Conservation (phyloP, 495 filamentous ascomycete genomes). For the Podospora sp. region DNA sequence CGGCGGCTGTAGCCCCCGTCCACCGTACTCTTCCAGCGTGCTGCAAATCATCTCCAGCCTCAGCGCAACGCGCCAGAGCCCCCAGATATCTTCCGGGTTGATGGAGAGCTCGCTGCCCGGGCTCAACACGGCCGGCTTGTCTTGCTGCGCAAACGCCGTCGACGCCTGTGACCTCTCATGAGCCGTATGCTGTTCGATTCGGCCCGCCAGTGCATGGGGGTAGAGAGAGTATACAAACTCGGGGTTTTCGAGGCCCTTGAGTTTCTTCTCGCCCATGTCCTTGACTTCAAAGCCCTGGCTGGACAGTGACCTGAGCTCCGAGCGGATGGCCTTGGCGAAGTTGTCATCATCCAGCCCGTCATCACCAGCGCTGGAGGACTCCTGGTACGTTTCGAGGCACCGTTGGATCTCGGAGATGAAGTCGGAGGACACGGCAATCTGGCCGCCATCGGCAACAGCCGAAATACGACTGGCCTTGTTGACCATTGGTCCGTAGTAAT, state of each 20-base stretch:
- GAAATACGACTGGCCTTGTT: slow-evolving; percentile 94
- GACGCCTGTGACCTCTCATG: slow-evolving; percentile 42
- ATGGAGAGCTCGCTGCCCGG: slow-evolving; percentile 63
- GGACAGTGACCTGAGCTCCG: slow-evolving; percentile 82
- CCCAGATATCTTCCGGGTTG: slow-evolving; percentile 83
- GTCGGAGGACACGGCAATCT: slow-evolving; percentile 94
- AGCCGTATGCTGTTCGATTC: slow-evolving; percentile 65
- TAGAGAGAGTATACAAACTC: slow-evolving; percentile 94
- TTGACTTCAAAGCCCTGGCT: slow-evolving; percentile 96
- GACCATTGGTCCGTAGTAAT: slow-evolving; percentile 99
- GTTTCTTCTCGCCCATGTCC: slow-evolving; percentile 86
- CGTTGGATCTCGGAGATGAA: slow-evolving; percentile 95
- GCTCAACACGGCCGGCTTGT: slow-evolving; percentile 47
- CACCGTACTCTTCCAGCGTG: slow-evolving; percentile 68
- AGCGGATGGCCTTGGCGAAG: slow-evolving; percentile 72
- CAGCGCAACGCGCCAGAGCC: slow-evolving; percentile 84
- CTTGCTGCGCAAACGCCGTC: slow-evolving; percentile 42
- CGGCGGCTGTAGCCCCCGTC: slow-evolving; percentile 62
- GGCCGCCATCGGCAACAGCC: slow-evolving; percentile 91
- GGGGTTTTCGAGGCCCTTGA: slow-evolving; percentile 97
- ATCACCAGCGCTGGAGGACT: slow-evolving; percentile 69
- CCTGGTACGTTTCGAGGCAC: slow-evolving; percentile 80
- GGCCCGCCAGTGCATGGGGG: slow-evolving; percentile 81
- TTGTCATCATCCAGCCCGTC: slow-evolving; percentile 71
- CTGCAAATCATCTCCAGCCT: slow-evolving; percentile 91